Evolutionary conservation across 106 monocot genomes (phyloP), one percentile per base, ranked within the genome.

Genomic region (Alisma plantagoaquatica): DNA sequence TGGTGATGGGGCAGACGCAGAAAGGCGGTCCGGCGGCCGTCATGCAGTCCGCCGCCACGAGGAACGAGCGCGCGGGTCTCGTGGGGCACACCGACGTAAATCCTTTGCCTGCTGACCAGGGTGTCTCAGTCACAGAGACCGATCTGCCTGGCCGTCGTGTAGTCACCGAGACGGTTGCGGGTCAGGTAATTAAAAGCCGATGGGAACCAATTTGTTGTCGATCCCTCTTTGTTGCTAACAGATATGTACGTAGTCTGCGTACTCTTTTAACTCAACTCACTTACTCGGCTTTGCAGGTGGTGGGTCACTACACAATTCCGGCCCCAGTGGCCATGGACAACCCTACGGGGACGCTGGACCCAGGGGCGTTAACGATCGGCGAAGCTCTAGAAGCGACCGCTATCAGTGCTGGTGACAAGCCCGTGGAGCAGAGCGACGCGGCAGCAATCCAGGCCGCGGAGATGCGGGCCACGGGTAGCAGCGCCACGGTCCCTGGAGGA

Each of bases 381-480:
- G 81, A 91, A 27, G 85, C 85, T 6, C 57, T 91, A 10, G 91
- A 85, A 59, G 81, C 78, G 1, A 53, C 77, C 0, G 81, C 54
- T 2, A 3, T 71, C 25, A 45, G 63, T 0, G 70, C 46, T 2
- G 72, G 75, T 2, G 68, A 70, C 25, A 81, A 64, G 60, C 66
- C 81, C 18, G 60, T 86, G 27, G 81, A 81, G 15, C 46, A 27
- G 26, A 65, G 66, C 50, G 91, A 92, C 46, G 86, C 78, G 0
- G 78, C 70, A 0, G 86, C 82, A 1, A 66, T 86, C 16, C 78
- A 78, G 27, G 81, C 86, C 0, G 86, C 78, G 1, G 75, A 82
- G 67, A 53, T 47, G 26, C 45, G 66, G n/a, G 78, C 81, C 3
- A 83, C 76, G 0, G 75, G 87, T 8, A 16, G 33, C 5, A 60